Evolutionary conservation across 192 early-diverging fungal genomes (phyloP).

Genomic region (Mortierella claussenii): DNA sequence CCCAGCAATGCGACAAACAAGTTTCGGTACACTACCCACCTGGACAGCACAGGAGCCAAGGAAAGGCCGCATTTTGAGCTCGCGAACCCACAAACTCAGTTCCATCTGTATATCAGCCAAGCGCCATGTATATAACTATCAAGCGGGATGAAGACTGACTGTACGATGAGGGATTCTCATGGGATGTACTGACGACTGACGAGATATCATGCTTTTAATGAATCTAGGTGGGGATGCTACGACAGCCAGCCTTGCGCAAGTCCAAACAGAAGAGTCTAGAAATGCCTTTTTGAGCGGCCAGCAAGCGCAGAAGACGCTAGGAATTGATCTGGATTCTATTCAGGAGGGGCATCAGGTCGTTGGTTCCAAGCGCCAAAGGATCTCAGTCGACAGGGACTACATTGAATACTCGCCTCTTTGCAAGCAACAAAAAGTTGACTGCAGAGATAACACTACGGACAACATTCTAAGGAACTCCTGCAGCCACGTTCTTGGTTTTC

Average conservation of each 20-base stretch:
- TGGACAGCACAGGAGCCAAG: neutral
- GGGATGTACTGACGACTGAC: too few relatives aligned
- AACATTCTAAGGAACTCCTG: too few relatives aligned
- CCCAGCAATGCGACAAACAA: constrained; percentile 10
- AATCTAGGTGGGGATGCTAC: constrained; percentile 85
- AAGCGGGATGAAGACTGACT: too few relatives aligned
- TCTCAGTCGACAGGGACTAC: neutral
- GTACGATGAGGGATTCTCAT: too few relatives aligned
- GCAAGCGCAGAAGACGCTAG: neutral
- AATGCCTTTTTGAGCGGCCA: constrained; percentile 40
- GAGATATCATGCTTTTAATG: too few relatives aligned
- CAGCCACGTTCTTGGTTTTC: constrained; percentile 31
- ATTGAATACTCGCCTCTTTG: neutral
- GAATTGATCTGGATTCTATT: too few relatives aligned
- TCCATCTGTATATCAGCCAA: constrained; percentile 84
- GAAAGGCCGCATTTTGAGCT: constrained; percentile 25
- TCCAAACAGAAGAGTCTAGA: constrained; percentile 49
- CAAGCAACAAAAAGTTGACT: neutral
- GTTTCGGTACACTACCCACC: constrained; percentile 27
- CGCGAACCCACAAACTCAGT: constrained; percentile 29
- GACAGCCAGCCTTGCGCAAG: constrained; percentile 62
- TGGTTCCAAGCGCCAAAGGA: neutral
- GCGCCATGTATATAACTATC: constrained; percentile 79
- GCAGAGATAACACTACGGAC: too few relatives aligned
- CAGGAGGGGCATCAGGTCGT: too few relatives aligned